phyloP scores from a whole-genome alignment of 1,284 basidiomycete genomes.

The Pseudozyma hubeiensis region DNA sequence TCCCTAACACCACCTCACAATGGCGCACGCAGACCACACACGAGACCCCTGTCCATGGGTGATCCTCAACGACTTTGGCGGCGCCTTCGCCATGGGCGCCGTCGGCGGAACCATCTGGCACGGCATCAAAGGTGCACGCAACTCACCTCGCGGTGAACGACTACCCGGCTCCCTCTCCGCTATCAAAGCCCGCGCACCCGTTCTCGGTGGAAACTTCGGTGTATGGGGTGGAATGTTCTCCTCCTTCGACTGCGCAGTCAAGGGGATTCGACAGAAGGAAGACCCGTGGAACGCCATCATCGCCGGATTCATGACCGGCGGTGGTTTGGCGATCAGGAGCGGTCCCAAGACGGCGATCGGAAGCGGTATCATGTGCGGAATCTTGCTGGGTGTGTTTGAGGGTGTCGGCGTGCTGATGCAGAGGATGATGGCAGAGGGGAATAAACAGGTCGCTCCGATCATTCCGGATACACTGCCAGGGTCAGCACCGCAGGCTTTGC shows the following conservation, averaged over 20 bases:
- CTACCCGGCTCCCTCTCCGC: slow-evolving; percentile 92
- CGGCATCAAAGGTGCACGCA: slow-evolving; percentile 96
- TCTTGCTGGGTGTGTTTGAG: slow-evolving; percentile 86
- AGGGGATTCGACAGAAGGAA: slow-evolving; percentile 94
- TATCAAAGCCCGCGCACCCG: slow-evolving; percentile 97
- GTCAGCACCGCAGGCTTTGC: slow-evolving; percentile 6
- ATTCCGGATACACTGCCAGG: slow-evolving; percentile 41
- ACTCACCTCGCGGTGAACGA: slow-evolving; percentile 94
- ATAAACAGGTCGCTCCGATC: slow-evolving; percentile 69
- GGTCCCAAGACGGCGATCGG: slow-evolving; percentile 90
- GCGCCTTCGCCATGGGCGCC: slow-evolving; percentile 89
- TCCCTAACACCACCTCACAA: slow-evolving; percentile 1
- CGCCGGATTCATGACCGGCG: slow-evolving; percentile 97
- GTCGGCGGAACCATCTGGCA: slow-evolving; percentile 98
- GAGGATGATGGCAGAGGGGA: slow-evolving; percentile 83
- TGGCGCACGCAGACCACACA: slow-evolving; percentile 59
- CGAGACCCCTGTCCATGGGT: slow-evolving; percentile 83
- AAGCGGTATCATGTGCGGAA: slow-evolving; percentile 93
- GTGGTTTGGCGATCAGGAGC: slow-evolving; percentile 90
- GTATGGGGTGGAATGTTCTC: slow-evolving; percentile 86
- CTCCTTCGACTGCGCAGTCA: slow-evolving; percentile 96
- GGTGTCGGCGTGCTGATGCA: slow-evolving; percentile 90
- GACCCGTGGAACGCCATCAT: slow-evolving; percentile 99
- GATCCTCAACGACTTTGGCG: slow-evolving; percentile 97
- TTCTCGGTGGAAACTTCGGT: slow-evolving; percentile 97